These are phyloP conservation scores for Eudorina sp. DNA, from an alignment of 139 green algal genomes.

Conservation along the genomic window DNA sequence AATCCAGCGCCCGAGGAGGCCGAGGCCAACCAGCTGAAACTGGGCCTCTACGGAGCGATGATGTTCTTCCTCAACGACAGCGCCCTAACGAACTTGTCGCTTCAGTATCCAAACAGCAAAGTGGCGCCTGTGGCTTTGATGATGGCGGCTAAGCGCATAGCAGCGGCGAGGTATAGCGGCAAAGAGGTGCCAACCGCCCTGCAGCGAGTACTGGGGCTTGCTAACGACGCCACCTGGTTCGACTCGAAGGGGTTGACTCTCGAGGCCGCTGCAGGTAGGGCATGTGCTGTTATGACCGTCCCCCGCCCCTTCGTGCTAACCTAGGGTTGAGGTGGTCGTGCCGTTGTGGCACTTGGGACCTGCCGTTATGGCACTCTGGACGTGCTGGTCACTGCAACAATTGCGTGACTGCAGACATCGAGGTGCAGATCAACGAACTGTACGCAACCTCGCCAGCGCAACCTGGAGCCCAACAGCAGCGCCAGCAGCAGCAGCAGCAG, in stretches of 20 bases:
- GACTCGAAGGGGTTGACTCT: not conserved
- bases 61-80: conserved; percentile 50
- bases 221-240: not conserved
- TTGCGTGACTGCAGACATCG: conserved; percentile 49
- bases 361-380: too few species aligned
- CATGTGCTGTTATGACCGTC: too few species aligned
- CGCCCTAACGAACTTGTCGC: not conserved
- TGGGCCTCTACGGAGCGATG: not conserved
- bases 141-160: conserved; percentile 34
- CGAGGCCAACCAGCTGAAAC: conserved; percentile 27
- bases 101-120: conserved; percentile 14
- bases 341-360: too few species aligned
- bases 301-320: too few species aligned
- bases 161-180: not conserved
- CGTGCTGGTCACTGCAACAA: too few species aligned
- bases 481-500: not conserved
- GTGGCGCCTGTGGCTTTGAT: conserved; percentile 4
- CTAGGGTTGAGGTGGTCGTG: too few species aligned
- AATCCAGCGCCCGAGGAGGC: conserved; percentile 9
- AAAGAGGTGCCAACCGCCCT: not conserved
- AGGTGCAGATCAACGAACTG: conserved; percentile 38
- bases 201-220: conserved; percentile 4
- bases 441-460: not conserved
- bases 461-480: not conserved
- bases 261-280: conserved; percentile 21